Evolutionary conservation across 2,329 filamentous ascomycete species (phyloP).

Genomic region (Emydomyces testavorans): DNA sequence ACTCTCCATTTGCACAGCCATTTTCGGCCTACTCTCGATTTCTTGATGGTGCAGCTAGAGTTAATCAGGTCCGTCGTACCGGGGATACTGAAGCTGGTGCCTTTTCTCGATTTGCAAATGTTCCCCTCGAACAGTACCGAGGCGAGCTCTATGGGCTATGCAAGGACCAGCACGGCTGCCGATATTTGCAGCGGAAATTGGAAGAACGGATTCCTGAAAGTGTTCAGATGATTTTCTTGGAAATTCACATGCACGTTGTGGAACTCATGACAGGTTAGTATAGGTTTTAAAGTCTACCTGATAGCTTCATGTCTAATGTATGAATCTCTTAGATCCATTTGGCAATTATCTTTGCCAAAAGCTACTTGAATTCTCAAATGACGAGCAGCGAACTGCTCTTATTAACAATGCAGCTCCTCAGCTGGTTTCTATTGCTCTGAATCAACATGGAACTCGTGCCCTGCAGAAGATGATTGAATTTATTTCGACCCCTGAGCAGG

Average conservation of each 20-base stretch:
- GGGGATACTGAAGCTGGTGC: slow-evolving; percentile 42
- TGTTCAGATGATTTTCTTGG: slow-evolving; percentile 83
- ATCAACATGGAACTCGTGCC: slow-evolving; percentile 92
- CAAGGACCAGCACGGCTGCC: slow-evolving; percentile 96
- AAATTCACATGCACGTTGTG: slow-evolving; percentile 86
- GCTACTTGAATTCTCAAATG: slow-evolving; percentile 85
- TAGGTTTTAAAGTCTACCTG: not conserved
- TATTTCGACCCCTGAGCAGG: slow-evolving; percentile 71
- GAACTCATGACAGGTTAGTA: slow-evolving; percentile 75
- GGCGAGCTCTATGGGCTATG: slow-evolving; percentile 82
- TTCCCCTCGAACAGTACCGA: slow-evolving; percentile 65
- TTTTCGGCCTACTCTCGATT: slow-evolving; percentile 36
- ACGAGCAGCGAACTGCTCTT: slow-evolving; percentile 84
- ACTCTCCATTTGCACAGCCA: slow-evolving; percentile 42
- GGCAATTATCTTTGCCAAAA: slow-evolving; percentile 99
- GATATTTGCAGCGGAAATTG: slow-evolving; percentile 92
- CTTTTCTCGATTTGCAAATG: slow-evolving; percentile 69
- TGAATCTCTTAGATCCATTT: slow-evolving; percentile 58
- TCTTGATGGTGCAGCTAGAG: slow-evolving; percentile 63
- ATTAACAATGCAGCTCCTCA: slow-evolving; percentile 81
- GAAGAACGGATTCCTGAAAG: slow-evolving; percentile 77
- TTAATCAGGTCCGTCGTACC: slow-evolving; percentile 58
- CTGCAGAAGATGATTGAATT: slow-evolving; percentile 99
- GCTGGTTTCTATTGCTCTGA: slow-evolving; percentile 86
- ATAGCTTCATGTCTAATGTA: slow-evolving; percentile 18